Percentiles rank a stretch among this genome's conserved stretches.
Evolutionary conservation across 1,284 basidiomycete species (phyloP).

Genomic region (Ceratobasidium sp.): DNA sequence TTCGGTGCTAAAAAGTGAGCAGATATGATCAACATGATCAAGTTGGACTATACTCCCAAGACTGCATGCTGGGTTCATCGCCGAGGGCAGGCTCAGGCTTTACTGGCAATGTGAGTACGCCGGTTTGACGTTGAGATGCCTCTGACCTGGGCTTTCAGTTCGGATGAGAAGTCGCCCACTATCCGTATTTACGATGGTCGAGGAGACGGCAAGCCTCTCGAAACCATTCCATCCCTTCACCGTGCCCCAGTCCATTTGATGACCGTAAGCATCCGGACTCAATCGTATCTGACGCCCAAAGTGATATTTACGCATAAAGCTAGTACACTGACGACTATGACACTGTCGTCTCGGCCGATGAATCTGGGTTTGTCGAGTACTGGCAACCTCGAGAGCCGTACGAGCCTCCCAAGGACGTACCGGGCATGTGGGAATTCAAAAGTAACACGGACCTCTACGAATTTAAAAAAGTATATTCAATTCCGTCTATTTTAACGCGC

Average conservation of each 20-base stretch:
- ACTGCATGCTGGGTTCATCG: conserved; percentile 94
- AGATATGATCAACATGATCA: conserved; percentile 99
- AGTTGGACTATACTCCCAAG: conserved; percentile 82
- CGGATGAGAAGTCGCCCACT: conserved; percentile 74
- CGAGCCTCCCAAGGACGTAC: conserved; percentile 76
- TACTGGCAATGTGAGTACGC: conserved; percentile 81
- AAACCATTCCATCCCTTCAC: conserved; percentile 79
- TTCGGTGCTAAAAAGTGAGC: conserved; percentile 1
- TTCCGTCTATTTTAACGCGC: background rate
- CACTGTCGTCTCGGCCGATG: conserved; percentile 92
- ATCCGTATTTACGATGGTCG: conserved; percentile 94
- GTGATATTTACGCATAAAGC: conserved; percentile 35
- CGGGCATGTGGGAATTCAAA: conserved; percentile 90
- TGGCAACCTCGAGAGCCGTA: conserved; percentile 93
- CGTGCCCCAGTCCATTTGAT: conserved; percentile 89
- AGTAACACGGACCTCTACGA: conserved; percentile 94
- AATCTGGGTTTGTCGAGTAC: conserved; percentile 95
- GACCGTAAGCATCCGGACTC: conserved; percentile 62
- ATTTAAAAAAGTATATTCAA: conserved; percentile 85
- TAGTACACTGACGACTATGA: conserved; percentile 92
- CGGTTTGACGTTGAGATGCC: conserved; percentile 41
- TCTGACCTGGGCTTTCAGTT: conserved; percentile 57
- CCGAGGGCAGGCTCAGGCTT: conserved; percentile 82
- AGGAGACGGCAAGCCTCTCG: conserved; percentile 78
- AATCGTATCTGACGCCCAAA: conserved; percentile 5